Conservation (phyloP, 2,329 filamentous ascomycete genomes). For the Cladosporium sp. region DNA sequence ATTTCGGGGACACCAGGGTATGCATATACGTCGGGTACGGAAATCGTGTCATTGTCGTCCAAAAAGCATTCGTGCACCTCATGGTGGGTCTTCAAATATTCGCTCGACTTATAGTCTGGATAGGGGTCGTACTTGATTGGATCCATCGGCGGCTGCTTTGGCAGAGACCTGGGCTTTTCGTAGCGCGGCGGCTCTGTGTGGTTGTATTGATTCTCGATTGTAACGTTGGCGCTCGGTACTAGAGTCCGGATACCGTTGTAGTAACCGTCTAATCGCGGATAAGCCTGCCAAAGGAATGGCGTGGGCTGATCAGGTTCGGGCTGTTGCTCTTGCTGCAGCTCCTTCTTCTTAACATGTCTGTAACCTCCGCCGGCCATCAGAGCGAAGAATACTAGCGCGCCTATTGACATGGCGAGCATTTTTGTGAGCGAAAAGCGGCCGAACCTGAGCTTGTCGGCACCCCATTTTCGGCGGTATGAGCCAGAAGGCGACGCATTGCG, state of each 20-base stretch:
- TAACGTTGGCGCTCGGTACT: conserved; percentile 45
- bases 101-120: conserved; percentile 44
- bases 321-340: conserved; percentile 28
- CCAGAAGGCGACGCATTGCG: conserved; percentile 18
- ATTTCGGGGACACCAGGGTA: conserved; percentile 59
- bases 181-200: conserved; percentile 40
- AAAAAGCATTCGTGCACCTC: conserved; percentile 64
- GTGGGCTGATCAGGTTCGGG: conserved; percentile 37
- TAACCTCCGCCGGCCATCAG: conserved; percentile 48
- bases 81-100: conserved; percentile 53
- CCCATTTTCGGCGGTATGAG: conserved; percentile 9
- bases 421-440: conserved; percentile 45
- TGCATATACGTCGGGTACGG: conserved; percentile 64
- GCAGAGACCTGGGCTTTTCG: conserved; percentile 35
- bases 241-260: conserved; percentile 53
- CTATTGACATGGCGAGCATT: conserved; percentile 44
- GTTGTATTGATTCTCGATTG: conserved; percentile 50
- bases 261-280: conserved; percentile 47
- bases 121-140: conserved; percentile 50
- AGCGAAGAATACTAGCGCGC: conserved; percentile 42
- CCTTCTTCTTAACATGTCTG: conserved; percentile 29
- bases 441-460: conserved; percentile 26
- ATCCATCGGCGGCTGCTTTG: conserved; percentile 38
- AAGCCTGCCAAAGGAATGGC: conserved; percentile 50
- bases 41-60: conserved; percentile 59